Percentiles rank a stretch among this genome's conserved stretches.
phyloP scores from a whole-genome alignment of 768 basidiomycete species.

The Psilocybe cubensis region DNA sequence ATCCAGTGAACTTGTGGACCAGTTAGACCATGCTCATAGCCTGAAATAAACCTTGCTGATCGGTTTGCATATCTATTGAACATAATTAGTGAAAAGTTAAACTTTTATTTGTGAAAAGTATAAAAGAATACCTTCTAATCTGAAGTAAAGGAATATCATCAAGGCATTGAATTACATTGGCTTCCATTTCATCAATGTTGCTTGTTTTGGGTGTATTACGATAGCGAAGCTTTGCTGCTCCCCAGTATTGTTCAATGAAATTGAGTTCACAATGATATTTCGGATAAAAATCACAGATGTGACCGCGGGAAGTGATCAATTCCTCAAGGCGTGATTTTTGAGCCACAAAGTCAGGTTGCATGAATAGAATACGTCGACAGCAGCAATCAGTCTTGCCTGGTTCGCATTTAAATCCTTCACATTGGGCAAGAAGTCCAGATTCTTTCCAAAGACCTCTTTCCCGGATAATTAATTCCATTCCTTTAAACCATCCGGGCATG shows the following conservation, averaged over 20 bases:
- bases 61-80: constrained; percentile 15
- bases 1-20: constrained; percentile 34
- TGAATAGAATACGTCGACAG: constrained; percentile 21
- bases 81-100: not conserved
- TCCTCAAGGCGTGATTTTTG: constrained; percentile 24
- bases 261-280: constrained; percentile 40
- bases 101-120: not conserved
- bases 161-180: constrained; percentile 32
- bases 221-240: constrained; percentile 33
- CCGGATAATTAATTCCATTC: constrained; percentile 37
- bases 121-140: constrained; percentile 28
- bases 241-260: constrained; percentile 41
- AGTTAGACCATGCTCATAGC: constrained; percentile 28
- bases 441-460: constrained; percentile 26
- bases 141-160: constrained; percentile 27
- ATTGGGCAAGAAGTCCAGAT: constrained; percentile 26
- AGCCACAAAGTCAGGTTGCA: constrained; percentile 21
- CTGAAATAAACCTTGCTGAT: constrained; percentile 23
- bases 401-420: constrained; percentile 33
- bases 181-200: constrained; percentile 32
- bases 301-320: constrained; percentile 11
- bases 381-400: constrained; percentile 30
- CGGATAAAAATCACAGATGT: constrained; percentile 29
- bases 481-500: constrained; percentile 39
- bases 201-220: constrained; percentile 22